Conservation (phyloP, 2,329 filamentous ascomycete genomes). For the Calonectria hawksworthii region DNA sequence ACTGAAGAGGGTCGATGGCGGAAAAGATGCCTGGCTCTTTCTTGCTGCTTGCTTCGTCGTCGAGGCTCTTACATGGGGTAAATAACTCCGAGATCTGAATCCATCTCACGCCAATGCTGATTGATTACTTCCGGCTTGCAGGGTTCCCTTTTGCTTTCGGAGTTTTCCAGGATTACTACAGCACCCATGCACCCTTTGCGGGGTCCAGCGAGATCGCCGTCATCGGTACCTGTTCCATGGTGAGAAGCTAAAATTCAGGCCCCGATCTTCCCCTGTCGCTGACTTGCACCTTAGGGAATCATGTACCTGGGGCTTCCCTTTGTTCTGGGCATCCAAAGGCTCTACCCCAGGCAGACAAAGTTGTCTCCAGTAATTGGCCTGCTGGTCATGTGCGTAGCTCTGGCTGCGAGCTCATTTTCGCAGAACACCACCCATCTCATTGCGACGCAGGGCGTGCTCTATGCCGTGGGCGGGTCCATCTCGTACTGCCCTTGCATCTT, state of each 20-base stretch:
- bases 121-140: slow-evolving; percentile 49
- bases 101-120: neutral
- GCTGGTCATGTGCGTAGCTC: slow-evolving; percentile 65
- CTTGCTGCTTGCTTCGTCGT: slow-evolving; percentile 49
- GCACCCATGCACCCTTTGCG: slow-evolving; percentile 69
- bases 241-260: slow-evolving; percentile 34
- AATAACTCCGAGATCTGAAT: neutral
- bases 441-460: slow-evolving; percentile 72
- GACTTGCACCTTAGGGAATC: slow-evolving; percentile 56
- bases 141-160: slow-evolving; percentile 79
- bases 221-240: slow-evolving; percentile 75
- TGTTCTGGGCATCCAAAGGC: slow-evolving; percentile 60
- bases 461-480: slow-evolving; percentile 69
- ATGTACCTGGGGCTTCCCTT: slow-evolving; percentile 69
- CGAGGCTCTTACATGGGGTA: slow-evolving; percentile 53
- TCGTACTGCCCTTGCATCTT: slow-evolving; percentile 69
- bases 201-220: slow-evolving; percentile 68
- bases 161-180: slow-evolving; percentile 80
- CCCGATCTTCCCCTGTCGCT: neutral
- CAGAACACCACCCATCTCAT: slow-evolving; percentile 68
- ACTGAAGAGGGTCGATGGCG: slow-evolving; percentile 48
- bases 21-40: slow-evolving; percentile 53
- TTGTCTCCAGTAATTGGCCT: slow-evolving; percentile 62
- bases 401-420: slow-evolving; percentile 67
- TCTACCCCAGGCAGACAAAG: slow-evolving; percentile 57